Conservation (phyloP, 2,329 filamentous ascomycete species). For the Hypoxylon sp. region DNA sequence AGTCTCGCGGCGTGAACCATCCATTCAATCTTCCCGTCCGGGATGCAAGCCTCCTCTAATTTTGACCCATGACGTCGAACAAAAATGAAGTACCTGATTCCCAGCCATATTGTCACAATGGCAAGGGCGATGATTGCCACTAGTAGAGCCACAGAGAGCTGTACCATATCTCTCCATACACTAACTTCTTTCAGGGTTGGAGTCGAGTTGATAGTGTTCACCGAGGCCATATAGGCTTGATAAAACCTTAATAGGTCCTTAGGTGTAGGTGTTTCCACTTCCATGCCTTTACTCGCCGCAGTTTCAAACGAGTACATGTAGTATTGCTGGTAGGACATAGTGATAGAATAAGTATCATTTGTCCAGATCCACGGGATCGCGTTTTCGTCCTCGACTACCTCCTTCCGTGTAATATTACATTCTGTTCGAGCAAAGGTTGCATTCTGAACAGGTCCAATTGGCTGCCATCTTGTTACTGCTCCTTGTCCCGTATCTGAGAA, state of each 20-base stretch:
- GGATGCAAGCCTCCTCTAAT: neutral
- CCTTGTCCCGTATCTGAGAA: neutral
- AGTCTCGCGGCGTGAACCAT: neutral
- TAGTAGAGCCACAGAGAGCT: neutral
- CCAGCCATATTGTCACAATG: neutral
- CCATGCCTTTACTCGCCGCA: neutral
- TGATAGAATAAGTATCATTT: neutral
- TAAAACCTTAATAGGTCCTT: neutral
- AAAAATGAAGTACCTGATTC: neutral
- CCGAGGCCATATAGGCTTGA: neutral
- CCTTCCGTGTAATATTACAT: neutral
- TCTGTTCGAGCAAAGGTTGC: neutral
- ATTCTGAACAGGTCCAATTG: neutral
- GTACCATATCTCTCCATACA: neutral
- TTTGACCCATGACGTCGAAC: neutral
- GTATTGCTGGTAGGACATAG: neutral
- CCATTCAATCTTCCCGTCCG: neutral
- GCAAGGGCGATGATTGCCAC: neutral
- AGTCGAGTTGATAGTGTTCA: neutral
- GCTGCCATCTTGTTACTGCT: neutral
- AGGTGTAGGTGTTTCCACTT: neutral
- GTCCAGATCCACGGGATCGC: neutral
- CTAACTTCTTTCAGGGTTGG: neutral
- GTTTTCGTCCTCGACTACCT: neutral
- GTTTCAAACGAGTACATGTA: neutral